These are phyloP conservation scores for Candida succiphila DNA, from an alignment of 805 yeast species.

Conservation along the genomic window DNA sequence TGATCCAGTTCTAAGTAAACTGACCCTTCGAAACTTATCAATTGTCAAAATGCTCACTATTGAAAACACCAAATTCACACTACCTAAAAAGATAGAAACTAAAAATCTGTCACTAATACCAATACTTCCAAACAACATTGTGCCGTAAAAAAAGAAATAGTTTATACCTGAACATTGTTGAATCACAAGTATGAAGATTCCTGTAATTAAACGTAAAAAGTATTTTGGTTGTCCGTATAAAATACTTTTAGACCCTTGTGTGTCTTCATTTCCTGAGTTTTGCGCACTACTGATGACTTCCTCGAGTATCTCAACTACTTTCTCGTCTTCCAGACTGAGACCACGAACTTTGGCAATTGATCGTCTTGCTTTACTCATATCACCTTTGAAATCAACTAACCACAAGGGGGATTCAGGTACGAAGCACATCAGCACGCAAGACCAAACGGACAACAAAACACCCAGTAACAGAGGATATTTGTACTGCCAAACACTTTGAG, in stretches of 20 bases:
- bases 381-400: constrained; percentile 4
- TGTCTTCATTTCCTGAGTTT: constrained; percentile 1
- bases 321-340: not conserved
- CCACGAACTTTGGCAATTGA: constrained; percentile 12
- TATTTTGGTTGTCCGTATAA: constrained; percentile 20
- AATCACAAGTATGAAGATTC: constrained; percentile 17
- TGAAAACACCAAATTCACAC: constrained; percentile 45
- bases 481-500: constrained; percentile 11
- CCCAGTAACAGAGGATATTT: constrained; percentile 13
- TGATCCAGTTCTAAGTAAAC: constrained; percentile 38
- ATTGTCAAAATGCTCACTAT: constrained; percentile 35
- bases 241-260: no score
- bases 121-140: constrained; percentile 41
- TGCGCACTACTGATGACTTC: not conserved
- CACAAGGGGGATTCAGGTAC: constrained; percentile 27
- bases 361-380: constrained; percentile 7
- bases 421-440: constrained; percentile 11
- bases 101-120: constrained; percentile 45
- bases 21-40: constrained; percentile 37
- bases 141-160: constrained; percentile 59
- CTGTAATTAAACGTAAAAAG: constrained; percentile 17
- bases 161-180: constrained; percentile 56
- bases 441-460: constrained; percentile 6
- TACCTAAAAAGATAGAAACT: constrained; percentile 45
- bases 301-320: not conserved